Evolutionary conservation across 345 rosid genomes (phyloP), one percentile per base, ranked within the genome.

Genomic region (Gossypium rotundifolium): DNA sequence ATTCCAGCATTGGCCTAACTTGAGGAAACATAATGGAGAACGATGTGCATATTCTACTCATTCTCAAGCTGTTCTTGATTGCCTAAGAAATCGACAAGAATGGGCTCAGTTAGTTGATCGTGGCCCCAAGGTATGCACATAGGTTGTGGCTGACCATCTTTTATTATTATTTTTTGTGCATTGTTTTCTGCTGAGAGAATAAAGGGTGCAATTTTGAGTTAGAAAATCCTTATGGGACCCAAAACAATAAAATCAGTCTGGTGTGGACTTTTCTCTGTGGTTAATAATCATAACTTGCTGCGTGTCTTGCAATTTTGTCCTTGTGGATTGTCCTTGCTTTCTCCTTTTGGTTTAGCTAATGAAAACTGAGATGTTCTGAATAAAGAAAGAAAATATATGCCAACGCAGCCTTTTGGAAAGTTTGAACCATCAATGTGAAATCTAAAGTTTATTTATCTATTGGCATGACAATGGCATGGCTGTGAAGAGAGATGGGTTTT

Each of bases 41-140:
- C 91, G 97, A 22, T 96, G 93, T 81, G 99, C 99, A 12, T 96
- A 96, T 87, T 89, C 98, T 40, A 93, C 93, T 83, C 99, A 85
- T 83, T 90, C 94, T 72, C 99, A 96, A 77, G 99, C 99, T 74
- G 99, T 93, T 86, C 97, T 96, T 63, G 99, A 96, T 83, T 96
- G 98, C 81, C 85, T 96, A 78, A 85, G 99, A 74, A 96, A 93
- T 76, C 88, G 98, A 78, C 96, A 89, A 65, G 98, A 96, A 79
- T 96, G 99, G 98, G 92, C 98, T 84, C 90, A 78, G 72, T 84
- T 96, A 83, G 96, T 96, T 76, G 98, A 96, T 84, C 98, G 98
- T 76, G 99, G 97, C 76, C 99, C 99, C 76, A 96, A 96, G 96
- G 99, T 96, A 77, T 55, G 74, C 23, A 10, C 18, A 22, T 58